These are phyloP conservation scores for Letharia columbiana DNA, from an alignment of 495 filamentous ascomycete genomes.

Conservation along the genomic window DNA sequence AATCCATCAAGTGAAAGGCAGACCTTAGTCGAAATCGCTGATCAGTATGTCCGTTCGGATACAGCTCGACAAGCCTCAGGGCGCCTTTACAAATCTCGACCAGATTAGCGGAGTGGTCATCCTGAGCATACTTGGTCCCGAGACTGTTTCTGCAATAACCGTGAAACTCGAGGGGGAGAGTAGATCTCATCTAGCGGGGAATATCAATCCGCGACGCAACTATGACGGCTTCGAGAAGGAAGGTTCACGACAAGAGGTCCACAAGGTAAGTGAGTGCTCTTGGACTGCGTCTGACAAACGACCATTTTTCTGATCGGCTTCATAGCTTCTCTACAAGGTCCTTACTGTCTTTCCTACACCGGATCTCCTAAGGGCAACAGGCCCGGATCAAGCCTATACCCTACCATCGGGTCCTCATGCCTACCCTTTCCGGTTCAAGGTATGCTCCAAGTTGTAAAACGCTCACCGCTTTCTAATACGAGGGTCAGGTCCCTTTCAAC, in stretches of 20 bases:
- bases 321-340: conserved; percentile 58
- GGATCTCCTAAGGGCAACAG: conserved; percentile 40
- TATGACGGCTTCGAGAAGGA: conserved; percentile 49
- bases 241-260: conserved; percentile 60
- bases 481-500: conserved; percentile 69
- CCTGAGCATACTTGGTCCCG: conserved; percentile 52
- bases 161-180: conserved; percentile 94
- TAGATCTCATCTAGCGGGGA: conserved; percentile 50
- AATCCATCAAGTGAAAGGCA: neutral
- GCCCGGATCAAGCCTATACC: conserved; percentile 45
- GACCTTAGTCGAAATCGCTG: neutral
- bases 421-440: conserved; percentile 87
- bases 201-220: conserved; percentile 25
- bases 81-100: conserved; percentile 86
- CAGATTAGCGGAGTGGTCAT: conserved; percentile 61
- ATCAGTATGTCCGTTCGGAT: conserved; percentile 67
- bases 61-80: conserved; percentile 61
- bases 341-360: conserved; percentile 54
- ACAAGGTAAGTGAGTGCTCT: conserved; percentile 52
- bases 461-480: neutral
- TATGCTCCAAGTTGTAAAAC: conserved; percentile 22
- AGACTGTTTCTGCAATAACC: conserved; percentile 65
- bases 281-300: neutral
- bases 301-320: conserved; percentile 6
- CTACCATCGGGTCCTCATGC: conserved; percentile 71